Base-by-base conservation (phyloP, 2,329 filamentous ascomycete species). In the Paracorniculantispora psalliotae region DNA sequence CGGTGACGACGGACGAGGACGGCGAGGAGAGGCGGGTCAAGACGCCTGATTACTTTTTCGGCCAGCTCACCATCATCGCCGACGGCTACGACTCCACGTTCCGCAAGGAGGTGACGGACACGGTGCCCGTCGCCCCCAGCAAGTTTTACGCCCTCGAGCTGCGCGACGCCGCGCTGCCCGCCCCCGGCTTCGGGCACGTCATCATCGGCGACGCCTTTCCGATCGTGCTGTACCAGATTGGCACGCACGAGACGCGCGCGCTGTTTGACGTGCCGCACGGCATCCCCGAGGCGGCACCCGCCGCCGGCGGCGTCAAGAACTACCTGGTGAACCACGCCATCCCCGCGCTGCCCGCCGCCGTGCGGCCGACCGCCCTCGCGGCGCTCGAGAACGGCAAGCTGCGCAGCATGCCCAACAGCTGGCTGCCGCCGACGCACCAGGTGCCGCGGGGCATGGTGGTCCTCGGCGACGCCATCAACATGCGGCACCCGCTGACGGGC, bases 401-500 rank as follows among this genome's bases (percentile, higher is more conserved):
- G 61, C 75, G 75, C 63, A 91, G 86, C 66, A 99, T 99, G 94
- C 94, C 94, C 55, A 99, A 97, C 75, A 93, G 89, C 62, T 99
- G 90, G 81, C 84, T 99, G 2, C 92, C 94, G 5, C 85, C 94
- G 0, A 82, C 85, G 0, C 76, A 75, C 47, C 89, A 89, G 61
- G 68, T 67, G 3, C 61, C 69, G 47, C 74, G 73, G 48, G 89
- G 90, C 69, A 82, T 96, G 61, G 81, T 96, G 51, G 79, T 99
- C 37, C 81, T 97, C 9, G 94, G 94, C 61, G 94, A 99, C 71
- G 93, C 94, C 15, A 88, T 96, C 81, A 99, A 99, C 78, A 99
- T 99, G 94, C 90, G 94, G n/a, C 94, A 99, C 75, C 94, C 94
- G 1, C 81, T 99, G 13, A 99, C 94, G 0, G 94, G 94, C 56